phyloP scores from a whole-genome alignment of 176 grass and related monocot species.

The Bromus sterilis region DNA sequence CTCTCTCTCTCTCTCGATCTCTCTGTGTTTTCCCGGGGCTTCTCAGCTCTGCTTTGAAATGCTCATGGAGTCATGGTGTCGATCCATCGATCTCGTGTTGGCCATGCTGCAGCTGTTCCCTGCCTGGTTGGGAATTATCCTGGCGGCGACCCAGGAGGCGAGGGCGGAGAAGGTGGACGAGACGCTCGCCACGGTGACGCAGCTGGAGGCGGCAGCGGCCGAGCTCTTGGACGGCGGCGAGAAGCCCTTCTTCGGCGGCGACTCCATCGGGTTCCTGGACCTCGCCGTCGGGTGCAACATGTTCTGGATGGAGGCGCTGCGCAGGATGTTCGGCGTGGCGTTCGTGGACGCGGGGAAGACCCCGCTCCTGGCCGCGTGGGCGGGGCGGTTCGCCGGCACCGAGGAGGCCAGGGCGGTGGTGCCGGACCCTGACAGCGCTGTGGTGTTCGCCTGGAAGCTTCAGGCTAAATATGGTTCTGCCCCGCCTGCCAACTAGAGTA shows the following conservation, averaged over 20 bases:
- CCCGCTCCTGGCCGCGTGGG: neutral
- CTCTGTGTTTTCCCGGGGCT: neutral
- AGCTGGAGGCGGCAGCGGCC: conserved; percentile 17
- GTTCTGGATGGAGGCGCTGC: neutral
- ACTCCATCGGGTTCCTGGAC: conserved; percentile 3
- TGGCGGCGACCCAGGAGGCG: conserved; percentile 5
- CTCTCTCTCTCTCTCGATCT: too few species aligned
- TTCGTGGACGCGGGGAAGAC: neutral
- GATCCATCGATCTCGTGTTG: neutral
- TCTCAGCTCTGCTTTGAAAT: too few species aligned
- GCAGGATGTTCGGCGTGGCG: neutral
- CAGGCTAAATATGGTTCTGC: neutral
- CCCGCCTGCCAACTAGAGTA: neutral
- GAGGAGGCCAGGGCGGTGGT: neutral
- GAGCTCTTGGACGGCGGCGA: neutral
- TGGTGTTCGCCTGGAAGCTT: neutral
- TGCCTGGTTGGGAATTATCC: neutral
- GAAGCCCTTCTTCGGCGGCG: conserved; percentile 13
- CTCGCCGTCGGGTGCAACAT: neutral
- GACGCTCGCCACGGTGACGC: neutral
- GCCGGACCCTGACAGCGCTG: neutral
- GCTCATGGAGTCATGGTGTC: too few species aligned
- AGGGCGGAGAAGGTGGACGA: neutral
- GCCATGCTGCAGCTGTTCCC: neutral
- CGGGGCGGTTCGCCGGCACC: neutral